Evolutionary conservation across 345 rosid genomes (phyloP), one percentile per base, ranked within the genome.

Genomic region (Microthlaspi erraticum): DNA sequence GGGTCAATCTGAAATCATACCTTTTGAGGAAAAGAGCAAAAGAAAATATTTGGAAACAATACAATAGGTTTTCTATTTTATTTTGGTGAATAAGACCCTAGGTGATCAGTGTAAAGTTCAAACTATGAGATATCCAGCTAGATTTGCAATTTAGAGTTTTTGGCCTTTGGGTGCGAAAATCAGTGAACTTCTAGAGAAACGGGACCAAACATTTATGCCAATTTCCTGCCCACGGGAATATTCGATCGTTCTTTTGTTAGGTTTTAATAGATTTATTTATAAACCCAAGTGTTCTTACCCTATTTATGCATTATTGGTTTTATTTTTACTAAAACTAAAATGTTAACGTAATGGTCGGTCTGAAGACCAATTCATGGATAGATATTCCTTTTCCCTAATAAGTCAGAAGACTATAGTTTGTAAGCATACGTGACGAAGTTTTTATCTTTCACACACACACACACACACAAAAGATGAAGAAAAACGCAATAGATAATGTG

Each of bases 121-220:
- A 36, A 42, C 26, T 7, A 38, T 38, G 26, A 61, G 56, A 71
- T 29, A 44, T 19, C 63, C 53, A 52, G 60, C 62, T 51, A 60
- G 55, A 54, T 61, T 71, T 71, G 50, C 38, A 62, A 33, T 71
- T 52, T 23, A 32, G 4, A 57, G 41, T 3, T 37, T 56, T 45
- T 36, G 38, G 41, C 4, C 26, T 56, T 45, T 36, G 38, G 57
- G 2, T 34, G 46, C 18, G 13, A 45, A n/a, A 63, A 44, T 36
- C 29, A 34, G 41, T 72, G 16, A 72, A 29, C 58, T 54, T 53
- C 10, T 63, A 55, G 32, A 64, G 33, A 46, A 73, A 56, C 43
- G 44, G 66, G 66, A 65, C 77, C 60, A 66, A 73, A 73, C 64
- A 14, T 53, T 9, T 62, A 63, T 41, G 50, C 43, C 36, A 73